A percentile compares a stretch with the other conserved stretches of the same genome.
Evolutionary conservation across 2,329 filamentous ascomycete genomes (phyloP).

Genomic region (Leptosphaerulina australis): DNA sequence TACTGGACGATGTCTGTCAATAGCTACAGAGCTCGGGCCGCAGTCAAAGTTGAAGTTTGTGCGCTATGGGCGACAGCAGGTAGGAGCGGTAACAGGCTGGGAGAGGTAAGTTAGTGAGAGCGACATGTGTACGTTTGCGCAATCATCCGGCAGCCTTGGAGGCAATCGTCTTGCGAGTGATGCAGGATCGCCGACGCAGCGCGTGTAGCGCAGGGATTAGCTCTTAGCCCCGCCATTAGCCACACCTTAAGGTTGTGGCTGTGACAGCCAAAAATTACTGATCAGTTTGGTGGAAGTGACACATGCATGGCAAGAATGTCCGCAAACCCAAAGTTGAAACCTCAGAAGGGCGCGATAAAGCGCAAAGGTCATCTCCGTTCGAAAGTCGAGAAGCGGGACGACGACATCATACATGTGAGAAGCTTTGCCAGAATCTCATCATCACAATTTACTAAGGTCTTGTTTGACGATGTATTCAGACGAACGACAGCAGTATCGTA

Average conservation of each 20-base stretch:
- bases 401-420: constrained; percentile 63
- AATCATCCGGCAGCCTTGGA: constrained; percentile 16
- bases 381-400: constrained; percentile 52
- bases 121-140: constrained; percentile 22
- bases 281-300: constrained; percentile 13
- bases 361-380: constrained; percentile 25
- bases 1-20: constrained; percentile 12
- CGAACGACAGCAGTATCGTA: constrained; percentile 89
- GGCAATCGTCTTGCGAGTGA: constrained; percentile 11
- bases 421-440: neutral
- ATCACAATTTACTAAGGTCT: constrained; percentile 2
- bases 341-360: constrained; percentile 21
- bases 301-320: constrained; percentile 18
- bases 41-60: neutral
- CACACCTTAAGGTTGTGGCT: constrained; percentile 19
- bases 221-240: constrained; percentile 32
- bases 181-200: constrained; percentile 20
- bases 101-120: constrained; percentile 6
- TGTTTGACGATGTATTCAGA: constrained; percentile 56
- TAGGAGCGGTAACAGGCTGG: constrained; percentile 4
- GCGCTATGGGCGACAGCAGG: constrained; percentile 21
- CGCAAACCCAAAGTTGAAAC: constrained; percentile 17
- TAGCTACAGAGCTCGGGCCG: constrained; percentile 28
- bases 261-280: constrained; percentile 11
- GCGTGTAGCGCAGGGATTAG: constrained; percentile 28